Percentiles rank a stretch among this genome's conserved stretches.
Conservation (phyloP, 352 stramenopile genomes). For the Phytophthora crassamura region DNA sequence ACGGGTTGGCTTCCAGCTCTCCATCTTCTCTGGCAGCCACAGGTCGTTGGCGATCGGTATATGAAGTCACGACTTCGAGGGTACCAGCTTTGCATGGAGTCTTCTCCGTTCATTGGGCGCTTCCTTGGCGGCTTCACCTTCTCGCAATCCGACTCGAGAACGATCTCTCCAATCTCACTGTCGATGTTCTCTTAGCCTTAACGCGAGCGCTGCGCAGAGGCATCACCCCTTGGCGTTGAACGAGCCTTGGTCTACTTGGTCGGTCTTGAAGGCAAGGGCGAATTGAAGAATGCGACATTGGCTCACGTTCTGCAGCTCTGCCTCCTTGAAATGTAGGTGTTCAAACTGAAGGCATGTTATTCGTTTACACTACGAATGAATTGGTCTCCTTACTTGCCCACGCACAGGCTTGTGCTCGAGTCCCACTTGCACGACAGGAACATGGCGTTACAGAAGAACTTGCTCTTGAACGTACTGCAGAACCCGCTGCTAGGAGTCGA, state of each 20-base stretch:
- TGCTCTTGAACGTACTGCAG: constrained; percentile 26
- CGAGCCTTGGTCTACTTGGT: neutral
- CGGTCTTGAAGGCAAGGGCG: neutral
- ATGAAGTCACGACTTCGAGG: neutral
- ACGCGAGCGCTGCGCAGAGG: neutral
- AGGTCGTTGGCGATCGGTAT: neutral
- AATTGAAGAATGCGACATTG: neutral
- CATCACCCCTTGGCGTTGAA: neutral
- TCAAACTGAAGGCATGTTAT: constrained; percentile 12
- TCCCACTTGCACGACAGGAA: constrained; percentile 32
- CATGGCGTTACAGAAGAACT: constrained; percentile 30
- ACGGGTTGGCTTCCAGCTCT: neutral
- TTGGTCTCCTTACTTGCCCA: constrained; percentile 17
- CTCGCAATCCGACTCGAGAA: neutral
- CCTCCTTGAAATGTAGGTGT: constrained; percentile 3
- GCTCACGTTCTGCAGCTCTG: neutral
- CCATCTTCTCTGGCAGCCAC: neutral
- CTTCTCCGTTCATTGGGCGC: neutral
- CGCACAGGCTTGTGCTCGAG: constrained; percentile 10
- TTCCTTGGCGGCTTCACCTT: neutral
- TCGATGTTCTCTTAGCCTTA: neutral
- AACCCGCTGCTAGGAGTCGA: constrained; percentile 14
- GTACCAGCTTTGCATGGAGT: neutral
- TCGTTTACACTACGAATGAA: constrained; percentile 8
- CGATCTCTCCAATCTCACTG: neutral